Conservation (phyloP, 805 yeast species). For the Metschnikowia matae region DNA sequence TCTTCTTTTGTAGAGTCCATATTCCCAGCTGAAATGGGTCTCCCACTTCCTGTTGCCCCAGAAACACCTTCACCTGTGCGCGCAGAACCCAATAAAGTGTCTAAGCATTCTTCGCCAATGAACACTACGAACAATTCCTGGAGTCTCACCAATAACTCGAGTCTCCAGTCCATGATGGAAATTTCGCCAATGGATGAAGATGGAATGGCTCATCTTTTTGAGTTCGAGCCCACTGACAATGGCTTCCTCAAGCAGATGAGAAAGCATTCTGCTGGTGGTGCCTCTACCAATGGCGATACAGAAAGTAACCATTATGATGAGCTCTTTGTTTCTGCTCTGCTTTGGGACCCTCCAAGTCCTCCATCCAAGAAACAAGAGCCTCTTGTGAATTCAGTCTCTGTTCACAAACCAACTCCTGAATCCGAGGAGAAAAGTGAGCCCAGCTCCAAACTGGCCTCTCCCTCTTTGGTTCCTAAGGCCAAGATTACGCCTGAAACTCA, state of each 20-base stretch:
- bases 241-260: background rate
- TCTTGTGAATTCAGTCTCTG: background rate
- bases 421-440: background rate
- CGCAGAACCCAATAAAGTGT: background rate
- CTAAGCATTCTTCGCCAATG: background rate
- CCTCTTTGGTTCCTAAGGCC: background rate
- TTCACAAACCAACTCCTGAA: background rate
- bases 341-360: background rate
- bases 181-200: background rate
- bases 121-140: background rate
- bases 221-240: background rate
- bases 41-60: too few relatives aligned
- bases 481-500: too few relatives aligned
- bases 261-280: background rate
- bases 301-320: background rate
- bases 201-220: background rate
- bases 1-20: too few relatives aligned
- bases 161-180: background rate
- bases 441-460: background rate
- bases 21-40: too few relatives aligned
- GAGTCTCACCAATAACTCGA: background rate
- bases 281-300: background rate
- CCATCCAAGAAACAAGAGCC: background rate
- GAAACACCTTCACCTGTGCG: background rate
- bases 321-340: background rate